A percentile compares a stretch with the other conserved stretches of the same genome.
Evolutionary conservation across 1,139 yeast species (phyloP).

Genomic region (Kodamaea fungicola): DNA sequence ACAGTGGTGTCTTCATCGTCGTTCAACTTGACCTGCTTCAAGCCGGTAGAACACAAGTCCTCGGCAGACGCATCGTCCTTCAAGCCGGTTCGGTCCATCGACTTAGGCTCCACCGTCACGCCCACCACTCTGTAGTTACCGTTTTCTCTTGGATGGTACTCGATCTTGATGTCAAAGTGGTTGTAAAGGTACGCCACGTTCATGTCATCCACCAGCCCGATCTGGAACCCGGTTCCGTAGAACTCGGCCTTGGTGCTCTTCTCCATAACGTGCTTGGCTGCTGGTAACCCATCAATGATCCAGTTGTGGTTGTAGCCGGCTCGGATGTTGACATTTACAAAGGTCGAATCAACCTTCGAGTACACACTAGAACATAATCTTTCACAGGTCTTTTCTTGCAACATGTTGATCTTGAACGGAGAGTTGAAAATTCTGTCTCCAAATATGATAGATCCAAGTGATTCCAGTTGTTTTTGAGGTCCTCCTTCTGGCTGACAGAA

Average conservation of each 20-base stretch:
- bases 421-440: constrained; percentile 96
- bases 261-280: constrained; percentile 62
- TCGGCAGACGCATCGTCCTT: constrained; percentile 22
- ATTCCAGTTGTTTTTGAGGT: constrained; percentile 76
- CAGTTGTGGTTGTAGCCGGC: constrained; percentile 88
- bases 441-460: constrained; percentile 86
- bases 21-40: constrained; percentile 28
- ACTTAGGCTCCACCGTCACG: constrained; percentile 68
- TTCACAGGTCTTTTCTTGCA: constrained; percentile 65
- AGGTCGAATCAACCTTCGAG: constrained; percentile 62
- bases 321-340: constrained; percentile 72
- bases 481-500: constrained; percentile 77
- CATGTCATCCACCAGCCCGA: constrained; percentile 58
- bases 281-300: constrained; percentile 94
- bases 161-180: constrained; percentile 75
- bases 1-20: constrained; percentile 32
- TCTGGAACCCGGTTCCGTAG: constrained; percentile 78
- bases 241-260: constrained; percentile 54
- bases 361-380: constrained; percentile 59
- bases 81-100: constrained; percentile 46
- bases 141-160: constrained; percentile 75
- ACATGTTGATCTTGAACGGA: constrained; percentile 79
- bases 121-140: constrained; percentile 86
- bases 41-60: constrained; percentile 33
- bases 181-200: constrained; percentile 60